Percentiles rank a stretch among this genome's conserved stretches.
phyloP scores from a whole-genome alignment of 148 eudicot genomes.

The Heliamphora exappendiculata region DNA sequence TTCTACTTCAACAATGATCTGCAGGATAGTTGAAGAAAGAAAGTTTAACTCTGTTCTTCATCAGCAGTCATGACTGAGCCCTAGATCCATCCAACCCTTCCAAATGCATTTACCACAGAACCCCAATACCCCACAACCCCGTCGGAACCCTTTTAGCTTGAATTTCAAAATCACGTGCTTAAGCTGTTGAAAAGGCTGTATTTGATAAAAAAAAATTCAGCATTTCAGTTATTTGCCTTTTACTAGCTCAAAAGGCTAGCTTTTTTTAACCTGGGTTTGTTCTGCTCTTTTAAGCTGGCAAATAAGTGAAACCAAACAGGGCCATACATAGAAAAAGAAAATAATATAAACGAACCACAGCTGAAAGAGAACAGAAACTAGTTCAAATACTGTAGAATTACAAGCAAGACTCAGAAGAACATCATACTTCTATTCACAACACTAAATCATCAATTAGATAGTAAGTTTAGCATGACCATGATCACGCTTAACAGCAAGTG shows the following conservation, averaged over 20 bases:
- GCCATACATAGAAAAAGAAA: background rate
- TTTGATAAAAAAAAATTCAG: too few species aligned
- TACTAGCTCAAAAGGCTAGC: background rate
- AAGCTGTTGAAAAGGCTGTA: background rate
- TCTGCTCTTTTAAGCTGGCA: too few species aligned
- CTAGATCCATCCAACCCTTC: background rate
- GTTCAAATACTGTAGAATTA: background rate
- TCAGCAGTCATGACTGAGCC: background rate
- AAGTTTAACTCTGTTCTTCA: background rate
- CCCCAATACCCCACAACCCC: background rate
- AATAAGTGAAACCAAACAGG: too few species aligned
- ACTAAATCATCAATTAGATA: background rate
- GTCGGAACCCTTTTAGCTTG: background rate
- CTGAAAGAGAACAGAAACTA: background rate
- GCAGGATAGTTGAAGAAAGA: constrained; percentile 16
- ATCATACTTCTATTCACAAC: background rate
- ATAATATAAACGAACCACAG: background rate
- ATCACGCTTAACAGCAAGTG: background rate
- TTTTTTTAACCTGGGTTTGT: too few species aligned
- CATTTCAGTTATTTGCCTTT: background rate
- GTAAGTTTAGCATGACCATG: background rate
- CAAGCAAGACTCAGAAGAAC: constrained; percentile 1
- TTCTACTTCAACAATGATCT: constrained; percentile 77
- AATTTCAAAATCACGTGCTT: background rate
- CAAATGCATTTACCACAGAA: background rate